A percentile compares a stretch with the other conserved stretches of the same genome.
Conservation (phyloP, 441 rosid genomes). For the Bruguiera hainesii region DNA sequence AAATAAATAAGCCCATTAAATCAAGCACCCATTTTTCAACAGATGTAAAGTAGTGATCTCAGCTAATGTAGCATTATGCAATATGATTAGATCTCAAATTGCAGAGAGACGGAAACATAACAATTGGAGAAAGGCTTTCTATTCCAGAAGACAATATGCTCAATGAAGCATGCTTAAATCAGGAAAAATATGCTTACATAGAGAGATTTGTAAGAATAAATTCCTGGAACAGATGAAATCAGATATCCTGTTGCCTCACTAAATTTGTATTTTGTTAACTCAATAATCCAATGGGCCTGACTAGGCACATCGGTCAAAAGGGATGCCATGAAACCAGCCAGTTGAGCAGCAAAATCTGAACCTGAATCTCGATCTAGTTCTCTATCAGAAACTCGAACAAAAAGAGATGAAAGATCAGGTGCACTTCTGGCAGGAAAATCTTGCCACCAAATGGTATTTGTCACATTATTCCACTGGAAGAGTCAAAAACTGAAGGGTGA, state of each 20-base stretch:
- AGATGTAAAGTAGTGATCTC: no score
- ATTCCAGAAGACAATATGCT: background rate
- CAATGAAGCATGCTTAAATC: slow-evolving; percentile 2
- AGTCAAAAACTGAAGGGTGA: slow-evolving; percentile 13
- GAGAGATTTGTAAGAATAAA: slow-evolving; percentile 53
- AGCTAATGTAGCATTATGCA: no score
- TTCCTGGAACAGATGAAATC: slow-evolving; percentile 84
- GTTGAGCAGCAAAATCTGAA: slow-evolving; percentile 84
- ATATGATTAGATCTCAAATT: background rate
- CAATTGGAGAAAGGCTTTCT: background rate
- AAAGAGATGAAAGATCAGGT: slow-evolving; percentile 70
- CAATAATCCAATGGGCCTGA: slow-evolving; percentile 80
- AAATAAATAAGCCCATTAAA: slow-evolving; percentile 7
- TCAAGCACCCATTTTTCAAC: background rate
- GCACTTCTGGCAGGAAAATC: slow-evolving; percentile 72
- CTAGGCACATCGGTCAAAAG: slow-evolving; percentile 78
- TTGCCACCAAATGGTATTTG: slow-evolving; percentile 99
- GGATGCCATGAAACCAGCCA: slow-evolving; percentile 84
- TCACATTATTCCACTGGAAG: slow-evolving; percentile 82
- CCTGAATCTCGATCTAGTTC: slow-evolving; percentile 32
- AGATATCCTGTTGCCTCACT: slow-evolving; percentile 66
- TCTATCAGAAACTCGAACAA: slow-evolving; percentile 38
- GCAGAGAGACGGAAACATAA: background rate
- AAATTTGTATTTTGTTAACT: slow-evolving; percentile 78
- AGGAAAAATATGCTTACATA: slow-evolving; percentile 37